Conservation (phyloP, 176 grass and related monocot genomes). For the Rhipidocladum racemiflorum region DNA sequence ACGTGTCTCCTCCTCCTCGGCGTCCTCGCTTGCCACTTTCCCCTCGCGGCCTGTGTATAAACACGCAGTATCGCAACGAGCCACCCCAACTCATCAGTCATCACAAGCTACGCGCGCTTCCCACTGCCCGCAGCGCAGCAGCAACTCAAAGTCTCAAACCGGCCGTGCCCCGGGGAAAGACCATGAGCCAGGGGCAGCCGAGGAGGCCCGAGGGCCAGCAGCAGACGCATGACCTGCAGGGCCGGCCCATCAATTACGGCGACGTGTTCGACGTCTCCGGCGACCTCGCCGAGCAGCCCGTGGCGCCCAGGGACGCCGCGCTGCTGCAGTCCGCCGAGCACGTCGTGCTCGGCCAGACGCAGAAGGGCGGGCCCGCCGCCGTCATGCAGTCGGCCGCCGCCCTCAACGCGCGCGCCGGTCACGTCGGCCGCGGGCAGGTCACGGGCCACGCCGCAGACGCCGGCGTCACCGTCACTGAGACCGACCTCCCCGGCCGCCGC, state of each 20-base stretch:
- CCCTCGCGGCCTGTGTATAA: not conserved
- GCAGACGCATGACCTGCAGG: not conserved
- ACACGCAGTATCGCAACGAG: not conserved
- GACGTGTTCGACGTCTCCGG: slow-evolving; percentile 57
- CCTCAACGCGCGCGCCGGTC: slow-evolving; percentile 39
- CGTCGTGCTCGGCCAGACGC: slow-evolving; percentile 36
- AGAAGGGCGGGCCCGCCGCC: slow-evolving; percentile 37
- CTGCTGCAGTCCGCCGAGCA: slow-evolving; percentile 62
- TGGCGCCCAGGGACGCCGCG: slow-evolving; percentile 58
- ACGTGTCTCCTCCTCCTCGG: not conserved
- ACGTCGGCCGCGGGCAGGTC: slow-evolving; percentile 33
- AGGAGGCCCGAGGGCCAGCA: slow-evolving; percentile 22
- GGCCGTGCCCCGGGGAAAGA: too few species aligned
- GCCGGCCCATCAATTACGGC: slow-evolving; percentile 44
- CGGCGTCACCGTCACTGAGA: slow-evolving; percentile 47
- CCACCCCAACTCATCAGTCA: not conserved
- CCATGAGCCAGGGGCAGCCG: slow-evolving; percentile 63
- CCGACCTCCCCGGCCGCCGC: slow-evolving; percentile 33
- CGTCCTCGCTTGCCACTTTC: too few species aligned
- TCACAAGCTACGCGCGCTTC: not conserved
- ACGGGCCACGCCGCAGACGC: slow-evolving; percentile 9
- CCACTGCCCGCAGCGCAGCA: too few species aligned
- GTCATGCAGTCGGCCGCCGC: slow-evolving; percentile 50
- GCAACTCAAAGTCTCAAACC: too few species aligned
- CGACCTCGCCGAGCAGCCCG: slow-evolving; percentile 29